Conservation (phyloP, 805 yeast species). For the Starmerella cellae region DNA sequence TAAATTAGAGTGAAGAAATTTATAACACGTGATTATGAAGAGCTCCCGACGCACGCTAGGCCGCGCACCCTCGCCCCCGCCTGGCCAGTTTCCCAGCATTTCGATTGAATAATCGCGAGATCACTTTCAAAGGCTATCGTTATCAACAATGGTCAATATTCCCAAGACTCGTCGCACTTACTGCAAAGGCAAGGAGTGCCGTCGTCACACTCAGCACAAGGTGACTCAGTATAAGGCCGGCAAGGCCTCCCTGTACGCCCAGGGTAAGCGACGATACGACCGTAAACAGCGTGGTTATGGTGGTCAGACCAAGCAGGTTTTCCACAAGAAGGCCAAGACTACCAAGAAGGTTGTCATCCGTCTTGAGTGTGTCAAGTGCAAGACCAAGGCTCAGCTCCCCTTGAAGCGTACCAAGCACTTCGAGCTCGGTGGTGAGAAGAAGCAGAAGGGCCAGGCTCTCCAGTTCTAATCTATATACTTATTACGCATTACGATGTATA, state of each 20-base stretch:
- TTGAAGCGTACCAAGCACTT: conserved; percentile 99
- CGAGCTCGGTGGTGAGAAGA: conserved; percentile 99
- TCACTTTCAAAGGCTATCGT: conserved; percentile 2
- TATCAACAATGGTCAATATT: conserved; percentile 70
- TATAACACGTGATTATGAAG: conserved; percentile 9
- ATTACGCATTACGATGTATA: conserved; percentile 3
- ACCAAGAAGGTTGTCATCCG: conserved; percentile 99
- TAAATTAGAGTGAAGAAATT: background rate
- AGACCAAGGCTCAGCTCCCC: conserved; percentile 95
- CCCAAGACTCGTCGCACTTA: conserved; percentile 99
- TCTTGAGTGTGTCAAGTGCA: conserved; percentile 96
- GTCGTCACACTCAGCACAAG: conserved; percentile 99
- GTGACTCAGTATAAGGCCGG: conserved; percentile 99
- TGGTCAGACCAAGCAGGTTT: conserved; percentile 99
- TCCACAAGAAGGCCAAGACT: conserved; percentile 99
- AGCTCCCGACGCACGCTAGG: conserved; percentile 2
- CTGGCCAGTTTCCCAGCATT: background rate
- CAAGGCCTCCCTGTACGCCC: conserved; percentile 97
- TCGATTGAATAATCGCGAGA: conserved; percentile 6
- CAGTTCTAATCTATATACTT: conserved; percentile 57
- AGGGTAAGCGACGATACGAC: conserved; percentile 99
- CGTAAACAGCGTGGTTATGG: conserved; percentile 99
- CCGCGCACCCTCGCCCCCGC: conserved; percentile 1
- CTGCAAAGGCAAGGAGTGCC: conserved; percentile 99
- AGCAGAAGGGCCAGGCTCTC: conserved; percentile 99